Evolutionary conservation across 1,284 basidiomycete species (phyloP), one percentile per base, ranked within the genome.

Genomic region (Volvariella surrecta): DNA sequence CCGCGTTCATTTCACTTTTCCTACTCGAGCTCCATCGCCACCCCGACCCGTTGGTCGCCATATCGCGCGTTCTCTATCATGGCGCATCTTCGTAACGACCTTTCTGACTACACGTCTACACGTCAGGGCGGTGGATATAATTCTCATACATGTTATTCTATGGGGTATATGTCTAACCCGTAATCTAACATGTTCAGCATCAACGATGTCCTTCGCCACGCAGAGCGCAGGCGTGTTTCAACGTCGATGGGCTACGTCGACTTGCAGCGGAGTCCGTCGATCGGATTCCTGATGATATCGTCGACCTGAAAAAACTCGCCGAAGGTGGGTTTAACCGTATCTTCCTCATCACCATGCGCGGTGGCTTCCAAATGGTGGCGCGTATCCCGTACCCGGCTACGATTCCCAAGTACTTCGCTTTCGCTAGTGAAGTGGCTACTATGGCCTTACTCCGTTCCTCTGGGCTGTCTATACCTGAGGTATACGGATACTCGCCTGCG

Each of bases 391-490:
- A 73, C 60, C 68, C 67, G 2, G 45, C 51, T 39, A 65, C 60
- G 45, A 51, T 55, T 19, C 70, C 69, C 54, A 73, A 70, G 55
- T 63, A 48, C 57, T 69, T 58, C 51, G 63, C 65, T 51, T 42
- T 71, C 38, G 71, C 73, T 28, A 74, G 71, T 52, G 73, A 75
- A 59, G 73, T 70, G 17, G 71, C 73, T 44, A 75, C 73, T 11
- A 67, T 74, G 64, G 48, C 16, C 32, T 68, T 66, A 42, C 69
- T 74, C 49, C 70, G 70, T 58, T 58, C 66, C 54, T 52, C 34
- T 53, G 70, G 64, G 43, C 55, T 76, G 45, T 71, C 73, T 54
- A 51, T 69, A 48, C 70, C 71, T 18, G 22, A 73, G 55, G 58
- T 76, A 6, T 76, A 75, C 56, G 68, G 52, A 21, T 76, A 76